phyloP scores from a whole-genome alignment of 169 alveolate species.

The Plasmodium gonderi region DNA sequence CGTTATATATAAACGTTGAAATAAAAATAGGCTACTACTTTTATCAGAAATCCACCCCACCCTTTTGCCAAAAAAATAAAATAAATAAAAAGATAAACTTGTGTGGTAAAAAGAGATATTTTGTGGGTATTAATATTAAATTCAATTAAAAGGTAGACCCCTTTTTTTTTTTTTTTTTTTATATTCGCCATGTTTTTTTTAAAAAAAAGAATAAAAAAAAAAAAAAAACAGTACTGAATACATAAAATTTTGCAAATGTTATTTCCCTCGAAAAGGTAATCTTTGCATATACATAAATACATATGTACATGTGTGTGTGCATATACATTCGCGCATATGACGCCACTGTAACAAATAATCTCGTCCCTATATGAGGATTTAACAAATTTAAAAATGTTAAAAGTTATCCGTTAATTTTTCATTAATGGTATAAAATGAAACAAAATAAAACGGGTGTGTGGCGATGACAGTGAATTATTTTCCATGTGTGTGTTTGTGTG shows the following conservation, averaged over 20 bases:
- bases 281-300: background rate
- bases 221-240: background rate
- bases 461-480: background rate
- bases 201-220: background rate
- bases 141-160: background rate
- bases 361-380: background rate
- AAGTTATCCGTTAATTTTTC: constrained; percentile 39
- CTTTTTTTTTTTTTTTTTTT: background rate
- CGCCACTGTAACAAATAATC: background rate
- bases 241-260: background rate
- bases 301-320: background rate
- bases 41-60: no score
- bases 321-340: background rate
- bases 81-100: background rate
- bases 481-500: background rate
- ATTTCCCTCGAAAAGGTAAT: background rate
- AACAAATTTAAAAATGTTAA: constrained; percentile 22
- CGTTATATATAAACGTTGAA: background rate
- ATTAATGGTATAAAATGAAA: constrained; percentile 28
- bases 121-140: background rate
- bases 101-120: background rate
- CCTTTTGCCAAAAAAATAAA: no score
- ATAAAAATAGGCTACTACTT: no score
- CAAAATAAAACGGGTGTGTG: background rate
- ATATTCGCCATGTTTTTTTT: background rate